phyloP scores from a whole-genome alignment of 2,329 filamentous ascomycete species.

The Penicillium sumatraense region DNA sequence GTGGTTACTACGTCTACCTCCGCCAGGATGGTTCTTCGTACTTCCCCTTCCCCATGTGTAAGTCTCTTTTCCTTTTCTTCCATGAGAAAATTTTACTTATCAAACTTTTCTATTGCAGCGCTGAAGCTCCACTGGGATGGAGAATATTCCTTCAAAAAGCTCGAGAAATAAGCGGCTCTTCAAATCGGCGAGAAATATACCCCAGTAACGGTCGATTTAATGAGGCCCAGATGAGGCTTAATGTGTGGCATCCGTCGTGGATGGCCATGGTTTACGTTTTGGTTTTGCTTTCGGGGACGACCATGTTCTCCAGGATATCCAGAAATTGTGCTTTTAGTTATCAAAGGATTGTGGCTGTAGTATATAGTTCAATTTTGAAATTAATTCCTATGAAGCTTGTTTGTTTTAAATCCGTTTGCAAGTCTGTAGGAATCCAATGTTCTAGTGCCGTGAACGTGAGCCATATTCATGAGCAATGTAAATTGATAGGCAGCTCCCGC shows the following conservation, averaged over 20 bases:
- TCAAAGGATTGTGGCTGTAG: constrained; percentile 14
- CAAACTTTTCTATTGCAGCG: constrained; percentile 31
- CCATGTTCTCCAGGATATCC: constrained; percentile 27
- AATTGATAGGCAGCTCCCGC: no score
- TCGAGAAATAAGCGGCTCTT: constrained; percentile 18
- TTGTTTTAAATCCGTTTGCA: no score
- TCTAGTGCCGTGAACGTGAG: no score
- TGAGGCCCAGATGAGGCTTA: constrained; percentile 1
- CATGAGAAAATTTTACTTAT: constrained; percentile 4
- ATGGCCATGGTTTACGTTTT: constrained; percentile 19
- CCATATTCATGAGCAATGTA: no score
- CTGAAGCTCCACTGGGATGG: constrained; percentile 52
- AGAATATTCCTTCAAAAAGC: constrained; percentile 25
- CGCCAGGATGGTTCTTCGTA: constrained; percentile 67
- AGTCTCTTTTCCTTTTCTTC: constrained; percentile 16
- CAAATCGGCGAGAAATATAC: background rate
- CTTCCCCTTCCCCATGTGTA: constrained; percentile 56
- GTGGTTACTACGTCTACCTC: constrained; percentile 65
- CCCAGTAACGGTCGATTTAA: background rate
- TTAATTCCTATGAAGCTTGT: background rate
- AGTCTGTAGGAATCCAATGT: no score
- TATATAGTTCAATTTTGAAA: constrained; percentile 23
- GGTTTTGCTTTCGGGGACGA: constrained; percentile 18
- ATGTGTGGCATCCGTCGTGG: constrained; percentile 11
- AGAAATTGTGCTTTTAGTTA: constrained; percentile 23